Percentiles rank a stretch among this genome's conserved stretches.
These are phyloP conservation scores for Lenwebbia sp. DNA, from an alignment of 345 rosid species.

Conservation along the genomic window DNA sequence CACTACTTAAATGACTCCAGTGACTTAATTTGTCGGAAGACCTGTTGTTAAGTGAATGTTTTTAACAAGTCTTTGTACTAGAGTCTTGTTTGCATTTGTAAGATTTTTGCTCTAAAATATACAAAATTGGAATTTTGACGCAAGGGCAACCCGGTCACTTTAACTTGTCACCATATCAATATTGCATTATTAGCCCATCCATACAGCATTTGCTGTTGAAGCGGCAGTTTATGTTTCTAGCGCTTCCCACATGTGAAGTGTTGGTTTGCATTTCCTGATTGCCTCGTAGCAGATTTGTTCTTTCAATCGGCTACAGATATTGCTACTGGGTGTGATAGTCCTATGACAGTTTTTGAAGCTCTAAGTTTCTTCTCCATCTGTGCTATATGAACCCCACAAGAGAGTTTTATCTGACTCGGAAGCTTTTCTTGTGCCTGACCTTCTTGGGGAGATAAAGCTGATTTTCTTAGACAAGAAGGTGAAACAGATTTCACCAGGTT, in stretches of 20 bases:
- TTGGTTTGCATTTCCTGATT: background rate
- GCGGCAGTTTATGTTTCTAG: no score
- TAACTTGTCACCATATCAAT: no score
- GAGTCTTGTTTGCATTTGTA: background rate
- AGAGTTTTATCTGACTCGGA: slow-evolving; percentile 14
- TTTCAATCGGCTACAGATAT: slow-evolving; percentile 17
- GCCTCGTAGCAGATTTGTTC: slow-evolving; percentile 31
- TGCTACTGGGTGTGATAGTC: slow-evolving; percentile 11
- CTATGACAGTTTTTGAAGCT: slow-evolving; percentile 26
- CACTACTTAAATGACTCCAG: no score
- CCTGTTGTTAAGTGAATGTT: no score
- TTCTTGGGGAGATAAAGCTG: slow-evolving; percentile 15
- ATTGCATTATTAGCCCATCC: no score
- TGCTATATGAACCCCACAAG: slow-evolving; percentile 19
- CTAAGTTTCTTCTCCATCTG: slow-evolving; percentile 24
- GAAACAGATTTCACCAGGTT: background rate
- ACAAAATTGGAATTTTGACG: background rate
- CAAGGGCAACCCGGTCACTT: background rate
- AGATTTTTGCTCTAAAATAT: background rate
- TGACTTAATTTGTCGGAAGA: no score
- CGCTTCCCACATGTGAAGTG: no score
- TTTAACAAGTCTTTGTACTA: background rate
- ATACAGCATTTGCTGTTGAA: no score
- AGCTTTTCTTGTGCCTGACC: slow-evolving; percentile 13
- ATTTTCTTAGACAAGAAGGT: background rate